These are phyloP conservation scores for Cystobasidium pallidum DNA, from an alignment of 1,284 basidiomycete species.

Conservation along the genomic window DNA sequence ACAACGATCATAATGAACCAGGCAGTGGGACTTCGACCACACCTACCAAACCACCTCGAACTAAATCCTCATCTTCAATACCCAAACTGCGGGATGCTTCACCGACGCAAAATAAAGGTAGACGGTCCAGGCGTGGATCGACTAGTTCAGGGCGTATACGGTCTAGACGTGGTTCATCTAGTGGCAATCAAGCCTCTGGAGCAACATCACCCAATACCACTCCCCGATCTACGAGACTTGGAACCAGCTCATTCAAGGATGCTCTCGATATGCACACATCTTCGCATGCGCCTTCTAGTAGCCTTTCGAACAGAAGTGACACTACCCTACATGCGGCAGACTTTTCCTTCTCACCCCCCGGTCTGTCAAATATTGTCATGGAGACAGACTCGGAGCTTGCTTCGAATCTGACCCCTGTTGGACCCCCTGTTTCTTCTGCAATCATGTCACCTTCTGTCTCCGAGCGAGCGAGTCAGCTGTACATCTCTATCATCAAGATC, in stretches of 20 bases:
- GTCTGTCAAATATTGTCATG: neutral
- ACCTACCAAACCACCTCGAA: conserved; percentile 2
- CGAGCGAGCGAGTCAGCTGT: neutral
- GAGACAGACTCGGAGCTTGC: neutral
- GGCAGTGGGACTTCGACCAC: neutral
- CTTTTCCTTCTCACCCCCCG: neutral
- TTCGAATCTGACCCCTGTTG: neutral
- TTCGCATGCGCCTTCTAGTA: conserved; percentile 8
- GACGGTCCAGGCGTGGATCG: conserved; percentile 10
- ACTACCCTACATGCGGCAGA: conserved; percentile 1
- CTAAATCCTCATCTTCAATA: neutral
- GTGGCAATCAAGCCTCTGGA: neutral
- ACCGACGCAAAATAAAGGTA: neutral
- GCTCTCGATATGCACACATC: conserved; percentile 16
- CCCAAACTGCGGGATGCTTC: neutral
- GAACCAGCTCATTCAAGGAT: neutral
- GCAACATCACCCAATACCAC: neutral
- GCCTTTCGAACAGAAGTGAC: conserved; percentile 6
- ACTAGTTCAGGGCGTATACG: conserved; percentile 8
- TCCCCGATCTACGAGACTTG: neutral
- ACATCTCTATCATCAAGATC: conserved; percentile 9
- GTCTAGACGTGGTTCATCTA: conserved; percentile 3
- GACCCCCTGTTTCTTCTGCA: neutral
- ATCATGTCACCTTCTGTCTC: conserved; percentile 4
- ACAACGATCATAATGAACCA: neutral